Conservation (phyloP, 331 rosid genomes). For the Quercus phellos region DNA sequence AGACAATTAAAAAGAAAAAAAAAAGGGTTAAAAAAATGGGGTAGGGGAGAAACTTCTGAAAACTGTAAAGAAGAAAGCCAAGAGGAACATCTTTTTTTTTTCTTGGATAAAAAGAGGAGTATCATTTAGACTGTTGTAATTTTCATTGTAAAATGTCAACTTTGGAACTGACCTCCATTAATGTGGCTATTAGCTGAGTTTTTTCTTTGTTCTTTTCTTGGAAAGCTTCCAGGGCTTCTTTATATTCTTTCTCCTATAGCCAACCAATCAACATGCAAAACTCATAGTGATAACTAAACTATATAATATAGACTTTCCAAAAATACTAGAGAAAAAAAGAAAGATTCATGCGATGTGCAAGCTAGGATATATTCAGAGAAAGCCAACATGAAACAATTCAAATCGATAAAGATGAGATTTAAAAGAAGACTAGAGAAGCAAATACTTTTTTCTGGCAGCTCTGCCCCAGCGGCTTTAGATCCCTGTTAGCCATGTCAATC, state of each 20-base stretch:
- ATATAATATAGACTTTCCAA: not conserved
- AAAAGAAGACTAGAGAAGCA: not conserved
- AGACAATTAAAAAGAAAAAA: not conserved
- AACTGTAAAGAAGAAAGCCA: not conserved
- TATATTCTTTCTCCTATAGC: slow-evolving; percentile 76
- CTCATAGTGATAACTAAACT: not conserved
- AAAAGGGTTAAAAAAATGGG: not conserved
- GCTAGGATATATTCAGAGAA: not conserved
- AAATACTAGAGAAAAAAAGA: not conserved
- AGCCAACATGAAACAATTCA: too few relatives aligned
- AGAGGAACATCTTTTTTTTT: not conserved
- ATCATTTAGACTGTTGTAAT: not conserved
- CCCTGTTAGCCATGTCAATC: slow-evolving; percentile 62
- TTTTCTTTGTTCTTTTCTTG: slow-evolving; percentile 75
- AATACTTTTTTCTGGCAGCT: slow-evolving; percentile 75
- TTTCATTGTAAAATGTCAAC: not conserved
- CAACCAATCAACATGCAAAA: slow-evolving; percentile 8
- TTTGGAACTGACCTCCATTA: slow-evolving; percentile 58
- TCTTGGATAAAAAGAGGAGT: not conserved
- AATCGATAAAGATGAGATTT: not conserved
- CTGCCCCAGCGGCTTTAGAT: slow-evolving; percentile 69
- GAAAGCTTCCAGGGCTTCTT: slow-evolving; percentile 63
- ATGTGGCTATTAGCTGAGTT: slow-evolving; percentile 54
- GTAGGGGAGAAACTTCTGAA: not conserved
- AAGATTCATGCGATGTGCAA: not conserved